Percentiles rank a stretch among this genome's conserved stretches.
These are phyloP conservation scores for Trichoderma lentiforme DNA, from an alignment of 2,329 filamentous ascomycete species.

Conservation along the genomic window DNA sequence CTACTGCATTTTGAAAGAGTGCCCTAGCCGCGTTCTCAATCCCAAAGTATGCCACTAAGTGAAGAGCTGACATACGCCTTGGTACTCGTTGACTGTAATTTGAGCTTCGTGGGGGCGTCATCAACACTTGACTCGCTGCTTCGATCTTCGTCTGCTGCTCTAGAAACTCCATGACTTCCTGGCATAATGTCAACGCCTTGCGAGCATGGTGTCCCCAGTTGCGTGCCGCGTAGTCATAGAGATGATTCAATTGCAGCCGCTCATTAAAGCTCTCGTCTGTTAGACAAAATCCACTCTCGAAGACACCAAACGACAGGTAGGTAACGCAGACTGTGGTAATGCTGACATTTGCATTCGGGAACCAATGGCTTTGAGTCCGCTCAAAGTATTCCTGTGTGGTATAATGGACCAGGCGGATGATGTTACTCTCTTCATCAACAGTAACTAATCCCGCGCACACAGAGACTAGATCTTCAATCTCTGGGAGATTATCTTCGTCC, in stretches of 20 bases:
- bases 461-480: background rate
- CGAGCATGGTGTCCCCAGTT: background rate
- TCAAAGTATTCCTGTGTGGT: background rate
- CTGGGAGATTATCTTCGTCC: background rate
- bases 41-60: background rate
- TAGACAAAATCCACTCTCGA: background rate
- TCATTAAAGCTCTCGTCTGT: background rate
- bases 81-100: background rate
- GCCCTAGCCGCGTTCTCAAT: background rate
- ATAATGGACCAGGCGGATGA: background rate
- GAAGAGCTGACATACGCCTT: background rate
- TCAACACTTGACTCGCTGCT: background rate
- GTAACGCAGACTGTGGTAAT: background rate
- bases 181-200: background rate
- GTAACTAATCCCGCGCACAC: background rate
- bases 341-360: background rate
- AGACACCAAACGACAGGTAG: background rate
- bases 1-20: background rate
- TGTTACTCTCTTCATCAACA: background rate
- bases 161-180: background rate
- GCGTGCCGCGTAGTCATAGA: background rate
- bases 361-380: background rate
- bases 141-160: background rate
- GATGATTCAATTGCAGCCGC: background rate
- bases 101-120: background rate